phyloP scores from a whole-genome alignment of 768 basidiomycete genomes.

The Suillus cothurnatus region DNA sequence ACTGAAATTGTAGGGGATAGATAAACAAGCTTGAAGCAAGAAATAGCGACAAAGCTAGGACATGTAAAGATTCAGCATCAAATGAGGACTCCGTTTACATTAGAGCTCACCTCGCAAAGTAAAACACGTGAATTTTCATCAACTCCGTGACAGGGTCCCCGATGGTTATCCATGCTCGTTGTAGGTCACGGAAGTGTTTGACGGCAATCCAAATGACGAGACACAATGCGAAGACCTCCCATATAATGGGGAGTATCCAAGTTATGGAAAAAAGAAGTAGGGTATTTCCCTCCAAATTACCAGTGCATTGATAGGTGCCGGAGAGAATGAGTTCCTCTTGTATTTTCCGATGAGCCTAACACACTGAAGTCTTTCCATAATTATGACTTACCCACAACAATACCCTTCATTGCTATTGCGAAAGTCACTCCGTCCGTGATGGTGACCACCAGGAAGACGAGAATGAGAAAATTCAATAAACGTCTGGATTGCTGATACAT shows the following conservation, averaged over 20 bases:
- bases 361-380: background rate
- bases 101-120: background rate
- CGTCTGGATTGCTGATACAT: background rate
- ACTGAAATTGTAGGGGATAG: background rate
- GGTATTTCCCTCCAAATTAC: background rate
- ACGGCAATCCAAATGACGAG: background rate
- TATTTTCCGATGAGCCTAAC: background rate
- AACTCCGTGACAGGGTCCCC: background rate
- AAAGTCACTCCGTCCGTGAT: background rate
- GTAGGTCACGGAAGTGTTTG: background rate
- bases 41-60: background rate
- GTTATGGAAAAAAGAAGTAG: background rate
- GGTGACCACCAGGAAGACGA: background rate
- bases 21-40: background rate
- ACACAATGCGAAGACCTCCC: background rate
- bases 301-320: background rate
- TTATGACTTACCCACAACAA: background rate
- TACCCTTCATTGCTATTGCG: background rate
- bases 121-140: background rate
- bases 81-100: background rate
- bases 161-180: background rate
- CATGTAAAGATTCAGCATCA: background rate
- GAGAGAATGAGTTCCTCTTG: background rate
- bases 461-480: background rate
- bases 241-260: background rate